Conservation (phyloP, 2,329 filamentous ascomycete genomes). For the Fusarium veterinarium region DNA sequence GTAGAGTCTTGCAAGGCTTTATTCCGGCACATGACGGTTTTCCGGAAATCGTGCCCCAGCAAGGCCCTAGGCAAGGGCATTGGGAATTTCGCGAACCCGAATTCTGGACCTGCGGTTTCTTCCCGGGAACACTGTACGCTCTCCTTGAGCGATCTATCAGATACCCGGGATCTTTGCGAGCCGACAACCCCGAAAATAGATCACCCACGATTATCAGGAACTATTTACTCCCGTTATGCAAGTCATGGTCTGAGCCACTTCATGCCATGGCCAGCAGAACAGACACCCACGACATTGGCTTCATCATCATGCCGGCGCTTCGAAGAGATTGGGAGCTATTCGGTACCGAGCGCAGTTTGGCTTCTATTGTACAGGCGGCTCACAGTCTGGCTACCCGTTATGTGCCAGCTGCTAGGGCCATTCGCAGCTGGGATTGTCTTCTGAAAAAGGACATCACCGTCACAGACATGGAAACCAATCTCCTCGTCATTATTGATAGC, state of each 20-base stretch:
- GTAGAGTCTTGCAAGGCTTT: not conserved
- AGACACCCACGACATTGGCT: slow-evolving; percentile 66
- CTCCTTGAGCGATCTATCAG: slow-evolving; percentile 50
- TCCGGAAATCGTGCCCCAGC: slow-evolving; percentile 49
- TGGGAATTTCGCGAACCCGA: slow-evolving; percentile 48
- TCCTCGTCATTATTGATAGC: slow-evolving; percentile 56
- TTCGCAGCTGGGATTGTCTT: slow-evolving; percentile 61
- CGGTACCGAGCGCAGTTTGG: slow-evolving; percentile 52
- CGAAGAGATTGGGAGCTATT: slow-evolving; percentile 60
- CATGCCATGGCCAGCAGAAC: slow-evolving; percentile 54
- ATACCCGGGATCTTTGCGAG: slow-evolving; percentile 38
- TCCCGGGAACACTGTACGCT: slow-evolving; percentile 52
- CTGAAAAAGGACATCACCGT: slow-evolving; percentile 41
- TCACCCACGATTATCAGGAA: not conserved
- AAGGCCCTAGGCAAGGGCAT: slow-evolving; percentile 40
- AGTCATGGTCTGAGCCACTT: slow-evolving; percentile 21
- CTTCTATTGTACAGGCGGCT: slow-evolving; percentile 57
- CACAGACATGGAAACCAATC: slow-evolving; percentile 43
- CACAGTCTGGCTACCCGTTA: slow-evolving; percentile 57
- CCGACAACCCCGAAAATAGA: not conserved
- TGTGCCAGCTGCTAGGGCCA: slow-evolving; percentile 54
- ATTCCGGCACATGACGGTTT: slow-evolving; percentile 21
- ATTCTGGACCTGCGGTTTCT: slow-evolving; percentile 59
- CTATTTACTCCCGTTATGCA: slow-evolving; percentile 15
- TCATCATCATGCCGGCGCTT: slow-evolving; percentile 62